These are phyloP conservation scores for Zizania latifolia DNA, from an alignment of 176 grass and related monocot genomes.

Conservation along the genomic window DNA sequence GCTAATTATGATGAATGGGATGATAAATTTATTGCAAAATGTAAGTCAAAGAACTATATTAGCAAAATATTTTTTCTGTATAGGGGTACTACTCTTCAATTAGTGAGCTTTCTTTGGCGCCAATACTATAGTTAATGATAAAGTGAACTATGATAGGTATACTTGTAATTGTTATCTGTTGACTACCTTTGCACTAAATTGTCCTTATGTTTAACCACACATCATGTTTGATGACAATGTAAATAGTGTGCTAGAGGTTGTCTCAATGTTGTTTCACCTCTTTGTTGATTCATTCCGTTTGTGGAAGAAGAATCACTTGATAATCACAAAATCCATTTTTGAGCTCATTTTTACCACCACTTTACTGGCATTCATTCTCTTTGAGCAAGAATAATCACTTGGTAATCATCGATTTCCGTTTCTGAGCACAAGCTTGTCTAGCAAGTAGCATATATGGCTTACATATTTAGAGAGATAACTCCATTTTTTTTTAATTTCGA, in stretches of 20 bases:
- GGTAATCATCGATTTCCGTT: no score
- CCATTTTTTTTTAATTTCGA: no score
- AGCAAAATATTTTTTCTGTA: background rate
- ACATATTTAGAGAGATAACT: background rate
- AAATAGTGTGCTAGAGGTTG: background rate
- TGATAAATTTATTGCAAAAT: slow-evolving; percentile 60
- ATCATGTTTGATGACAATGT: background rate
- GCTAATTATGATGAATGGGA: slow-evolving; percentile 32
- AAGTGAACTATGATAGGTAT: background rate
- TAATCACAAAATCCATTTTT: background rate
- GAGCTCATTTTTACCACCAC: background rate
- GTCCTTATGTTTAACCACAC: background rate
- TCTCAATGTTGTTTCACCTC: background rate
- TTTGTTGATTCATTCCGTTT: background rate
- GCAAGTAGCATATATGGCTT: background rate
- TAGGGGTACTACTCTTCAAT: background rate
- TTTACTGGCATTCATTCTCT: no score
- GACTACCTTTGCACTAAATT: background rate
- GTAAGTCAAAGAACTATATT: slow-evolving; percentile 41
- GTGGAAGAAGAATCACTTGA: background rate
- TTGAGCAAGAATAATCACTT: no score
- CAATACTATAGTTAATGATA: background rate
- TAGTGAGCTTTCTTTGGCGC: background rate
- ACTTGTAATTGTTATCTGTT: background rate
- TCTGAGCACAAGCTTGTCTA: no score